Conservation (phyloP, 805 yeast species). For the Yamadazyma paraphyllophila region DNA sequence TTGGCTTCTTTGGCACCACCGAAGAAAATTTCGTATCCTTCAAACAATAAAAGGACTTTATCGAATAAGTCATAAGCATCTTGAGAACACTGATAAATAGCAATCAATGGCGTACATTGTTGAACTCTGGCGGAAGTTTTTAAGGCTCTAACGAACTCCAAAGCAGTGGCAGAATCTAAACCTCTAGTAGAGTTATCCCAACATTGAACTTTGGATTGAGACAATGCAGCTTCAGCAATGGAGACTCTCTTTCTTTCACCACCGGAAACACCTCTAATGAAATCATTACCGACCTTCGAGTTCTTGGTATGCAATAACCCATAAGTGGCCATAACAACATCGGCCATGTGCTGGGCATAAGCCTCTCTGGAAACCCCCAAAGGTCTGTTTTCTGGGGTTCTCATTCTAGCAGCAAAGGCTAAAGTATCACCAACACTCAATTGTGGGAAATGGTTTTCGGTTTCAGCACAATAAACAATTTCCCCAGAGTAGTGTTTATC, state of each 20-base stretch:
- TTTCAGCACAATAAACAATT: constrained; percentile 48
- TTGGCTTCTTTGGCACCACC: constrained; percentile 44
- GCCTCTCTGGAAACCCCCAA: constrained; percentile 40
- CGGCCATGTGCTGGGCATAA: constrained; percentile 41
- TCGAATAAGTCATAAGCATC: constrained; percentile 49
- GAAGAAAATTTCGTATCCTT: constrained; percentile 47
- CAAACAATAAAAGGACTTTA: constrained; percentile 45
- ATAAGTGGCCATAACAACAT: constrained; percentile 43
- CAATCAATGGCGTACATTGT: constrained; percentile 55
- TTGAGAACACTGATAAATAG: constrained; percentile 55
- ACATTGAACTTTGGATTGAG: constrained; percentile 53
- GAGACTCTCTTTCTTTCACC: constrained; percentile 87
- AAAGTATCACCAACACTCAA: constrained; percentile 56
- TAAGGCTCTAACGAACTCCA: constrained; percentile 67
- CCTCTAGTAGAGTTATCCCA: constrained; percentile 85
- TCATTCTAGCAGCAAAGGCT: constrained; percentile 53
- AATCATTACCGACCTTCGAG: constrained; percentile 64
- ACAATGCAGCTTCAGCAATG: constrained; percentile 71
- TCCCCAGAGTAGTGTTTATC: constrained; percentile 34
- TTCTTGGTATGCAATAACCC: constrained; percentile 53
- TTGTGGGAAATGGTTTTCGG: constrained; percentile 57
- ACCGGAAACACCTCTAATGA: constrained; percentile 74
- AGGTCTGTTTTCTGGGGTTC: constrained; percentile 42
- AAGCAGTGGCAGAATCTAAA: constrained; percentile 79
- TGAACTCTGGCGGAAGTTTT: constrained; percentile 56